Evolutionary conservation across 2,329 filamentous ascomycete species (phyloP), one percentile per base, ranked within the genome.

Genomic region (Zymoseptoria brevis): DNA sequence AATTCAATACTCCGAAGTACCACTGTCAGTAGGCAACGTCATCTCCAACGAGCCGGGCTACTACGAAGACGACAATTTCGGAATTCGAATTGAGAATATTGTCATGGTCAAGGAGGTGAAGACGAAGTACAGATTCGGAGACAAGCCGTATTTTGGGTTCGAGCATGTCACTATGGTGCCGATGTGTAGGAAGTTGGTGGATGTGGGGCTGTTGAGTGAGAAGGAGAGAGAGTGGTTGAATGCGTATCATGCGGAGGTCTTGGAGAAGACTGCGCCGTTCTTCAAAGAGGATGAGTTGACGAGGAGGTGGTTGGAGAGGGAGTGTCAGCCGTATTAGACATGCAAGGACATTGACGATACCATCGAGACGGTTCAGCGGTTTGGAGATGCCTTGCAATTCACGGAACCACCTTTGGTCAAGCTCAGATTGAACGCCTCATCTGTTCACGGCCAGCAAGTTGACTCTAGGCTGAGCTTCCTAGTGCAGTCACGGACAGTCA

Each of bases 161-260:
- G 93, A 99, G 77, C 90, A 96, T 74, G 91, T 97, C 65, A 99
- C 94, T 0, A 90, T 99, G 90, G 90, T 93, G 19, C 94, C 94
- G 0, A 91, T 96, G 75, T 96, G 93, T 76, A 84, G 86, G 62
- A 96, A 90, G 62, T 78, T 99, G 64, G 91, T 96, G 64, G 89
- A 97, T 68, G 77, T 82, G 57, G 79, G 73, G 55, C 78, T 96
- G 35, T 76, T 99, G 66, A 91, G 86, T 0, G 77, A 80, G 4
- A 80, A 78, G 11, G 94, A 99, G 77, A 89, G 87, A 76, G 76
- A 82, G 61, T 99, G 93, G 89, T 76, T 99, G 66, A 96, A 97
- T 69, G 81, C 85, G 50, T 96, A 96, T 72, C 89, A 96, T 72
- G 76, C 80, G 35, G 87, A 94, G 72, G 87, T 99, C 16, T 83